Evolutionary conservation across 371 early-diverging fungal species (phyloP).

Genomic region (Gilbertella persicaria): DNA sequence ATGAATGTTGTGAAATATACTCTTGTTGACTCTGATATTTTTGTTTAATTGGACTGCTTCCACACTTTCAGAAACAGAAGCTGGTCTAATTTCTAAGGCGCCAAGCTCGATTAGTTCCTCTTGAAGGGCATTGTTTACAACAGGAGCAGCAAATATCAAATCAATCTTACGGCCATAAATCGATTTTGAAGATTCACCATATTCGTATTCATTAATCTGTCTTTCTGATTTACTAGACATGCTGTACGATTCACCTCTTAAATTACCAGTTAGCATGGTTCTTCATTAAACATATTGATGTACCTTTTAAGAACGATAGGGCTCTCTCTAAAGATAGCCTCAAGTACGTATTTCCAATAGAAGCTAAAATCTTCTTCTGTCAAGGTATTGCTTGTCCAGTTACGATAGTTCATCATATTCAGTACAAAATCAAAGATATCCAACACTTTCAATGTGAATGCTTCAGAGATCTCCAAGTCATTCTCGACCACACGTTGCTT

Average conservation of each 20-base stretch:
- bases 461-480: no score
- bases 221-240: neutral
- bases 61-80: neutral
- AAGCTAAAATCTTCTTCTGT: no score
- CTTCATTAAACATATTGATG: no score
- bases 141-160: neutral
- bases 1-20: neutral
- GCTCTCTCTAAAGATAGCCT: no score
- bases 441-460: no score
- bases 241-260: neutral
- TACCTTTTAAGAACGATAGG: no score
- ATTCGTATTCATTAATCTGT: neutral
- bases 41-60: conserved; percentile 2
- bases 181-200: neutral
- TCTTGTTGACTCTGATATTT: conserved; percentile 5
- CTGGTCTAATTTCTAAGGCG: neutral
- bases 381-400: no score
- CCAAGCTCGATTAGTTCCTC: neutral
- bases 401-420: no score
- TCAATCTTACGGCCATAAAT: neutral
- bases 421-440: no score
- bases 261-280: neutral
- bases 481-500: no score
- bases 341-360: no score
- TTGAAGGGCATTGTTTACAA: neutral